These are phyloP conservation scores for Silene uniflora DNA, from an alignment of 148 eudicot species.

Conservation along the genomic window DNA sequence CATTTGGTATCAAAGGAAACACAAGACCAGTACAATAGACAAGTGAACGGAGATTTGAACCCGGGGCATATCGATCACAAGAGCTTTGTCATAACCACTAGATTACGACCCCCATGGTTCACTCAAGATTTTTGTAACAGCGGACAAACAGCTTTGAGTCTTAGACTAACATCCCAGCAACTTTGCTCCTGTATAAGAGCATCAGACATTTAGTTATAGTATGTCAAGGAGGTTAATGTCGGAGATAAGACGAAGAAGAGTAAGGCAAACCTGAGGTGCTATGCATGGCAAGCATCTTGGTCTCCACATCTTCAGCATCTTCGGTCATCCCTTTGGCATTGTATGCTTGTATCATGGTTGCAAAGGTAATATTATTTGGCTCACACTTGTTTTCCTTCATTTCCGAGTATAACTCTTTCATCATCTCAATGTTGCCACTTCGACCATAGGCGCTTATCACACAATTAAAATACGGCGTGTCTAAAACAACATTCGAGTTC, in stretches of 20 bases:
- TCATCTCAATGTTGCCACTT: slow-evolving; percentile 55
- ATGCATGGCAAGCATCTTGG: slow-evolving; percentile 33
- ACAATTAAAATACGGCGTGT: slow-evolving; percentile 81
- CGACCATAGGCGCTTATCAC: slow-evolving; percentile 67
- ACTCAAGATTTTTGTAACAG: no score
- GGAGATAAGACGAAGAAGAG: background rate
- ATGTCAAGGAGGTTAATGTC: background rate
- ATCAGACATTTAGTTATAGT: background rate
- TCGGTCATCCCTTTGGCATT: slow-evolving; percentile 66
- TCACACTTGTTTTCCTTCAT: slow-evolving; percentile 59
- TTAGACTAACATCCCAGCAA: slow-evolving; percentile 21
- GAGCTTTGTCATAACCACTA: no score
- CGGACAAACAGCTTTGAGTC: background rate
- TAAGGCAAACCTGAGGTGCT: slow-evolving; percentile 33
- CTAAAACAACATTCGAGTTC: slow-evolving; percentile 70
- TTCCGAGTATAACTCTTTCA: slow-evolving; percentile 45
- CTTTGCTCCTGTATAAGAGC: slow-evolving; percentile 20
- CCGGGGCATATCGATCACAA: no score
- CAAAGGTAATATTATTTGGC: slow-evolving; percentile 69
- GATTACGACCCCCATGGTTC: no score
- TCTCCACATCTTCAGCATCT: slow-evolving; percentile 53
- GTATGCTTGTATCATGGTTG: slow-evolving; percentile 73
- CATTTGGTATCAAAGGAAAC: no score
- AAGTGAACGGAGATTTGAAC: no score
- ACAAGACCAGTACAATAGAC: no score